These are phyloP conservation scores for Penicillium decumbens DNA, from an alignment of 2,329 filamentous ascomycete genomes.

Conservation along the genomic window DNA sequence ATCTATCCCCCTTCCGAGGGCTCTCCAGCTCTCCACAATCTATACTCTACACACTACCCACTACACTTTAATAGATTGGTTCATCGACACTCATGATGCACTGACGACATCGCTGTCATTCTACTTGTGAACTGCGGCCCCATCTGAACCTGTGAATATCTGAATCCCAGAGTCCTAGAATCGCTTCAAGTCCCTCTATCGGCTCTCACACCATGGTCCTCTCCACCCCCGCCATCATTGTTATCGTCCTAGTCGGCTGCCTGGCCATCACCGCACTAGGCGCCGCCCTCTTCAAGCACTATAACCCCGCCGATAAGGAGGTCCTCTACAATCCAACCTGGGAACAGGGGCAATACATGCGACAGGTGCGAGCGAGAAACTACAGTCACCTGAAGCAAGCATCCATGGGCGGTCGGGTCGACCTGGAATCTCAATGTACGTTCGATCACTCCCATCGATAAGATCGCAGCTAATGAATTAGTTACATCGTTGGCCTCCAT, in stretches of 20 bases:
- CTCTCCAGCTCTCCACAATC: neutral
- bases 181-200: neutral
- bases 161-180: neutral
- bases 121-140: neutral
- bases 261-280: constrained; percentile 27
- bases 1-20: neutral
- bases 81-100: constrained; percentile 2
- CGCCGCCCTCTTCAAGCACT: constrained; percentile 29
- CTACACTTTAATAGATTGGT: neutral
- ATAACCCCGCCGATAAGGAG: constrained; percentile 19
- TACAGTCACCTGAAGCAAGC: constrained; percentile 22
- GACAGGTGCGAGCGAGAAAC: constrained; percentile 27
- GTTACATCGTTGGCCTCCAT: constrained; percentile 12
- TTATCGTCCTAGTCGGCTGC: constrained; percentile 30
- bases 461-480: constrained; percentile 9
- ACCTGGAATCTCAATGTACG: constrained; percentile 26
- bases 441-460: neutral
- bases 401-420: constrained; percentile 13
- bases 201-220: constrained; percentile 8
- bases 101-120: constrained; percentile 1
- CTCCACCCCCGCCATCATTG: constrained; percentile 12
- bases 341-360: constrained; percentile 33
- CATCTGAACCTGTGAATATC: no score
- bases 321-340: constrained; percentile 18
- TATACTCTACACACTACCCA: no score